phyloP scores from a whole-genome alignment of 2,329 filamentous ascomycete species.

The Aureobasidium sp. region DNA sequence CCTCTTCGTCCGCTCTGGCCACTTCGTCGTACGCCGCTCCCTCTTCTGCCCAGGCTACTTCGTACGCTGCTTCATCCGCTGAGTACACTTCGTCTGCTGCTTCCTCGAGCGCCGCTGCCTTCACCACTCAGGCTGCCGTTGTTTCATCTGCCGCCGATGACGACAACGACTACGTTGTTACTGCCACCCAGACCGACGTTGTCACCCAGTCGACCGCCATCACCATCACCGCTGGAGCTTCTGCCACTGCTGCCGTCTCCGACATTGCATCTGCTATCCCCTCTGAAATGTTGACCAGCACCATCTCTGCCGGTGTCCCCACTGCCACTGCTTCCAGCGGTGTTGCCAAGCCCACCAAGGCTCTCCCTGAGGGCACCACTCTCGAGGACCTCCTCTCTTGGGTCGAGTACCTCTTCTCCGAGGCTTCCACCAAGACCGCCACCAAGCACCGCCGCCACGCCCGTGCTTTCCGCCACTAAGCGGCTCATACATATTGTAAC shows the following conservation, averaged over 20 bases:
- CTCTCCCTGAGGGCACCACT: conserved; percentile 24
- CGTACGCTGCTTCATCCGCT: conserved; percentile 23
- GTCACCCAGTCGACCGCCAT: conserved; percentile 13
- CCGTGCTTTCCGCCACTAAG: conserved; percentile 17
- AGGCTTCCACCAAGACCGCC: conserved; percentile 8
- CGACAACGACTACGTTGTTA: neutral
- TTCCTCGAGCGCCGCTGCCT: conserved; percentile 13
- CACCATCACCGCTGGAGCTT: conserved; percentile 22
- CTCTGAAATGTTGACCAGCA: conserved; percentile 14
- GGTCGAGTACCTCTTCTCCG: conserved; percentile 24
- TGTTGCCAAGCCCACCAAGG: conserved; percentile 20
- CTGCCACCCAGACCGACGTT: conserved; percentile 1
- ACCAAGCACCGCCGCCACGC: conserved; percentile 8
- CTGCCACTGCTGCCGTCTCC: conserved; percentile 15
- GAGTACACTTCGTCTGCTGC: conserved; percentile 21
- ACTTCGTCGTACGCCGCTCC: neutral
- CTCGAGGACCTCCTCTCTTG: conserved; percentile 25
- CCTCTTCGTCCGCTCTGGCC: neutral
- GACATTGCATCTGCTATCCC: neutral
- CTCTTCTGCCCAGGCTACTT: conserved; percentile 18
- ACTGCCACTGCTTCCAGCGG: conserved; percentile 15
- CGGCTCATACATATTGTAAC: neutral
- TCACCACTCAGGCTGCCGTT: conserved; percentile 11
- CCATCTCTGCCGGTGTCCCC: conserved; percentile 18
- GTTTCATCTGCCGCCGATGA: neutral